phyloP scores from a whole-genome alignment of 2,329 filamentous ascomycete species.

The Didymella keratinophila region DNA sequence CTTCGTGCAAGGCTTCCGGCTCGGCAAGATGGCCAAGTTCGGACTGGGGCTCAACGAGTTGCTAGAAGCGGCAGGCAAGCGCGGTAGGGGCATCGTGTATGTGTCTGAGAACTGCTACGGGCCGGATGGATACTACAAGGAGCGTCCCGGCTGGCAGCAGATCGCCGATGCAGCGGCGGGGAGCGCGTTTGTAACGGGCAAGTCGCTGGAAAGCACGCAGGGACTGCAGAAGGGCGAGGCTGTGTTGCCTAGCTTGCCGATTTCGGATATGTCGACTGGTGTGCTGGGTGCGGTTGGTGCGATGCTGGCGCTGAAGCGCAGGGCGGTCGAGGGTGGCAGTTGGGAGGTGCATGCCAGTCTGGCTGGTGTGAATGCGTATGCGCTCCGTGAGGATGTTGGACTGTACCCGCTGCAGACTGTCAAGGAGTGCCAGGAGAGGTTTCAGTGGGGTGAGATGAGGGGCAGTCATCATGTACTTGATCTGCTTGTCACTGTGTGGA shows the following conservation, averaged over 20 bases:
- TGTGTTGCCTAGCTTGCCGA: slow-evolving; percentile 39
- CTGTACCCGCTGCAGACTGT: slow-evolving; percentile 41
- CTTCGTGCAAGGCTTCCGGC: slow-evolving; percentile 61
- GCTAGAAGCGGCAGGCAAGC: slow-evolving; percentile 50
- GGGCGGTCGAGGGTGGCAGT: slow-evolving; percentile 32
- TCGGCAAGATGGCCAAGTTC: slow-evolving; percentile 53
- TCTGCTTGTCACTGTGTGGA: slow-evolving; percentile 37
- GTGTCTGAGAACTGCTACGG: slow-evolving; percentile 62
- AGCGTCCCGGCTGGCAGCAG: slow-evolving; percentile 61
- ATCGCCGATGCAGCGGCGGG: slow-evolving; percentile 54
- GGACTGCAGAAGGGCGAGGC: slow-evolving; percentile 35
- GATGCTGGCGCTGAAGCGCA: slow-evolving; percentile 36
- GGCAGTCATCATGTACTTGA: slow-evolving; percentile 41
- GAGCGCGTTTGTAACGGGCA: slow-evolving; percentile 50
- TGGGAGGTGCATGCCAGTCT: slow-evolving; percentile 33
- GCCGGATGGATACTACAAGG: slow-evolving; percentile 55
- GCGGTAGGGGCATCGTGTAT: slow-evolving; percentile 57
- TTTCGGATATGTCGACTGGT: slow-evolving; percentile 43
- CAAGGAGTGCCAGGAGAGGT: slow-evolving; percentile 36
- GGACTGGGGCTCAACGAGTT: slow-evolving; percentile 55
- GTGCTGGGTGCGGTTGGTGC: slow-evolving; percentile 35
- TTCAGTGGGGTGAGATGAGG: slow-evolving; percentile 38
- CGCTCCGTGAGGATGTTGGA: slow-evolving; percentile 45
- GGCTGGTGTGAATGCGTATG: slow-evolving; percentile 42
- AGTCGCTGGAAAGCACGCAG: slow-evolving; percentile 36